These are phyloP conservation scores for Salvia rosmarinus DNA, from an alignment of 257 asterid genomes.

Conservation along the genomic window DNA sequence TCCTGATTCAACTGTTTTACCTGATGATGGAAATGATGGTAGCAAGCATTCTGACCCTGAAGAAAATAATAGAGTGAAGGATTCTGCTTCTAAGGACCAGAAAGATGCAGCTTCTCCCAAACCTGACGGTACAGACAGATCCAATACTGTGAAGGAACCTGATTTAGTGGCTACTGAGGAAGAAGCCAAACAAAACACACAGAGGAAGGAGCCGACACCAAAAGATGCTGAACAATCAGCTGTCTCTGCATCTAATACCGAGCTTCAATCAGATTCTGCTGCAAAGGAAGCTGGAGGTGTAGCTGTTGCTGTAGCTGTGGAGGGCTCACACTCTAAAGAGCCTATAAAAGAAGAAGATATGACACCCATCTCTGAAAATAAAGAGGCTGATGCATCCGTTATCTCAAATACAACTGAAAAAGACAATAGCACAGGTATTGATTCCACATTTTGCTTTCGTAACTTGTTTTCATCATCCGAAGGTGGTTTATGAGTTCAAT, in stretches of 20 bases:
- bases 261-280: constrained; percentile 55
- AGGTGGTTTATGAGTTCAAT: neutral
- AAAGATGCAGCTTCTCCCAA: constrained; percentile 43
- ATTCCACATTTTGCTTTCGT: constrained; percentile 21
- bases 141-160: constrained; percentile 46
- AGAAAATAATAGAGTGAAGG: constrained; percentile 42
- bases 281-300: constrained; percentile 59
- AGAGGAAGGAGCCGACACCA: constrained; percentile 43
- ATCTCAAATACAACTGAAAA: constrained; percentile 49
- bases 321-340: constrained; percentile 46
- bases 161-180: constrained; percentile 37
- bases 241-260: constrained; percentile 50
- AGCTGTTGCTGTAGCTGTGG: constrained; percentile 40
- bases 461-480: constrained; percentile 24
- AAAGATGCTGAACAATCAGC: constrained; percentile 45
- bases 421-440: constrained; percentile 51
- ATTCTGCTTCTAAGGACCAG: constrained; percentile 48
- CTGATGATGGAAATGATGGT: constrained; percentile 39
- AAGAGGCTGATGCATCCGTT: constrained; percentile 48
- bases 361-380: constrained; percentile 47
- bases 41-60: constrained; percentile 45
- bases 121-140: constrained; percentile 40
- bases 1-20: constrained; percentile 38
- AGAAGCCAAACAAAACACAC: constrained; percentile 41
- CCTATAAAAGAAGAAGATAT: constrained; percentile 57